Base-by-base conservation (phyloP, 257 asterid species). In the Coffea canephora region DNA sequence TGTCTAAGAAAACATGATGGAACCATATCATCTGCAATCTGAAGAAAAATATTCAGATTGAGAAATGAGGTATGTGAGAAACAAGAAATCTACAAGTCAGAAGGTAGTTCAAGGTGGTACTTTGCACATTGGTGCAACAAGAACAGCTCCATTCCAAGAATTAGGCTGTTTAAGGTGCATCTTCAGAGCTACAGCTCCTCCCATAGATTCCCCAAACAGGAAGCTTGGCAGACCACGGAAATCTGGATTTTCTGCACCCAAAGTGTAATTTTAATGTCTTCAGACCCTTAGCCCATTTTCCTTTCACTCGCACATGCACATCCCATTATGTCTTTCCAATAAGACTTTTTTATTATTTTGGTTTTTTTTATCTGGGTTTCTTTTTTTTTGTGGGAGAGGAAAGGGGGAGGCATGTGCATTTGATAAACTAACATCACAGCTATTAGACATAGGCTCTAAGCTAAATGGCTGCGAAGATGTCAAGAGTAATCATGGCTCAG, bases 121-220 rank as follows among this genome's bases (percentile, higher is more conserved):
- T 95, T 96, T 96, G 93, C 98, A 96, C 98, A 96, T 96, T 13
- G 99, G 99, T 25, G 99, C 98, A 61, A 92, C 97, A 79, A 94
- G 97, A 81, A 94, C 78, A 23, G 97, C 99, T 31, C 98, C 99
- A 0, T 71, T 84, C 99, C 98, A 96, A 70, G 91, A 85, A 82
- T 84, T 71, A 23, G 96, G 98, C 76, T 96, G 99, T 85, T 89
- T 94, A 77, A 92, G 87, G 87, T 96, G 99, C 88, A 94, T 90
- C 87, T 94, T 96, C 69, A 96, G 85, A 31, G 97, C 93, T 73
- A 94, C 86, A 52, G 99, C 99, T 73, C 99, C 99, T 16, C 98
- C 99, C 99, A 96, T 91, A 15, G 99, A 96, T 85, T 94, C 86
- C 52, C 99, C 99, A 45, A 92, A 92, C 54, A 96, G 87, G 84